Percentiles rank a stretch among this genome's conserved stretches.
Evolutionary conservation across 1,284 basidiomycete genomes (phyloP).

Genomic region (Leccinum fuscescens): DNA sequence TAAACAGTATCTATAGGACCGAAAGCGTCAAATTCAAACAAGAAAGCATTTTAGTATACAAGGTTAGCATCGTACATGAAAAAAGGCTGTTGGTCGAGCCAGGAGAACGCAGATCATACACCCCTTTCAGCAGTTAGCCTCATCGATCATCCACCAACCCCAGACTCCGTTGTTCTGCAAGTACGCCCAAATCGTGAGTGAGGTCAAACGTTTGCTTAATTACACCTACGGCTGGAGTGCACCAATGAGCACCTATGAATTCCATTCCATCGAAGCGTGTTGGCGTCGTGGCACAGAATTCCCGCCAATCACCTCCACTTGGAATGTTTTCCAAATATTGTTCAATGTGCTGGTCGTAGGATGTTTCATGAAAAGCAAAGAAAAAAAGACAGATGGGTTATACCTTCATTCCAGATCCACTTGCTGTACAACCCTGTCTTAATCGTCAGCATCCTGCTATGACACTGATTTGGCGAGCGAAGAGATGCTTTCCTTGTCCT

Average conservation of each 20-base stretch:
- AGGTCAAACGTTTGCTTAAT: neutral
- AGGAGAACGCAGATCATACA: neutral
- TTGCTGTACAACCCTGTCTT: conserved; percentile 25
- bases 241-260: conserved; percentile 29
- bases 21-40: neutral
- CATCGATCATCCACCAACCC: conserved; percentile 15
- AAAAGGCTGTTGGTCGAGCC: neutral
- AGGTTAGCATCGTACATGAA: neutral
- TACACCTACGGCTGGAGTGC: conserved; percentile 5
- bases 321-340: conserved; percentile 30
- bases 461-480: neutral
- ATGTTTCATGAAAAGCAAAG: neutral
- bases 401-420: conserved; percentile 25
- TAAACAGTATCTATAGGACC: neutral
- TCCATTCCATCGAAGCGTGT: conserved; percentile 19
- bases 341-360: conserved; percentile 12
- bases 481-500: conserved; percentile 22
- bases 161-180: conserved; percentile 14
- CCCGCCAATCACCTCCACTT: conserved; percentile 24
- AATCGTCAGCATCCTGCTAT: neutral
- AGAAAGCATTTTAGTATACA: neutral
- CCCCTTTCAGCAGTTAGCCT: conserved; percentile 7
- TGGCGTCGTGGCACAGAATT: conserved; percentile 34
- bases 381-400: neutral
- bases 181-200: neutral